Evolutionary conservation across 1,284 basidiomycete genomes (phyloP), one percentile per base, ranked within the genome.

Genomic region (Heterobasidion occidentale): DNA sequence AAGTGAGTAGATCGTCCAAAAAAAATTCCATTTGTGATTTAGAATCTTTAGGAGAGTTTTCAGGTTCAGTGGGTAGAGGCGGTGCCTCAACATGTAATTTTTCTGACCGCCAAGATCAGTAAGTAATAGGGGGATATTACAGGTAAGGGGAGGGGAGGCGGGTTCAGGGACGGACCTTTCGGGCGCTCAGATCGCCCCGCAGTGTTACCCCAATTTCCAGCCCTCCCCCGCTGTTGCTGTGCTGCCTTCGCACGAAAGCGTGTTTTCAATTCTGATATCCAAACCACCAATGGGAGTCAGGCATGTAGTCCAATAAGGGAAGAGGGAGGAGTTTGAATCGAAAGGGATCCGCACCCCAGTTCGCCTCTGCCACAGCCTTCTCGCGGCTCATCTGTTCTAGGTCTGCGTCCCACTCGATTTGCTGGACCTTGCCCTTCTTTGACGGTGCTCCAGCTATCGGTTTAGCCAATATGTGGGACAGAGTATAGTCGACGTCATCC

Each of bases 1-100:
- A 83, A 15, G 67, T 65, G 11, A 89, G 66, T 3, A 90, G 65
- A 54, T 88, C 86, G 59, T 90, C 88, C 38, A 90, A 68, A 62
- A 88, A 90, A 47, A 83, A 83, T 68, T 90, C 79, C 85, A 90
- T 85, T 49, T 83, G 75, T 42, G 71, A 71, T 63, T 81, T 83
- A 17, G 77, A 71, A 44, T 72, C 70, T 65, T 81, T 82, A 17
- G 66, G 63, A 12, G 67, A 65, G 17, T 60, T 58, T 5, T 61
- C 61, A 3, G 33, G 64, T 63, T 62, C 58, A 2, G 58, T 63
- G 62, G 80, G 84, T 7, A 88, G 71, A 6, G 79, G 79, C 0
- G 86, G 86, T 0, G 84, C 83, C 53, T 81, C 77, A 27, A 76
- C 65, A 52, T 74, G 69, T 53, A 62, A 62, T 53, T 68, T 71